Conservation (phyloP, 176 grass and related monocot genomes). For the Musa beccarii region DNA sequence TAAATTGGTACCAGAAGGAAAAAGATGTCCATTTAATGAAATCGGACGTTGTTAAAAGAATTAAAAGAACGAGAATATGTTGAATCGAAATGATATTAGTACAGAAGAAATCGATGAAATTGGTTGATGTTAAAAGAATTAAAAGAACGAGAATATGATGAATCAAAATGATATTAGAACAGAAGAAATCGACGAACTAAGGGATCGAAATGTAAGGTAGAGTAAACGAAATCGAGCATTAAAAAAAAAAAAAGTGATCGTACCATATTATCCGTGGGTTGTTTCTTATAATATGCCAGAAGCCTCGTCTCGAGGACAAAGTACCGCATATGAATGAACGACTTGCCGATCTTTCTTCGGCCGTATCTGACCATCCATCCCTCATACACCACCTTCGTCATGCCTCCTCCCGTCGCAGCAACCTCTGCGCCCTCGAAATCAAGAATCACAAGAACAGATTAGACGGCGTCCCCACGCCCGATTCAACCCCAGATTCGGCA, state of each 20-base stretch:
- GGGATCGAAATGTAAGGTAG: no score
- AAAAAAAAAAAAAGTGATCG: background rate
- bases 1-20: constrained; percentile 35
- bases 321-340: constrained; percentile 69
- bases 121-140: no score
- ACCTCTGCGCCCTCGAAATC: background rate
- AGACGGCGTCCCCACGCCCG: background rate
- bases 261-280: constrained; percentile 79
- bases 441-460: background rate
- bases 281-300: constrained; percentile 82
- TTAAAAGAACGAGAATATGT: background rate
- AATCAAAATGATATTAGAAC: background rate
- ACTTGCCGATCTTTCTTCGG: constrained; percentile 73
- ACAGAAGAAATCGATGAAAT: background rate
- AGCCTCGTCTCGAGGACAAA: constrained; percentile 60
- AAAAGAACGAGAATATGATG: background rate
- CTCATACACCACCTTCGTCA: constrained; percentile 36
- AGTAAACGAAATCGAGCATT: no score
- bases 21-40: background rate
- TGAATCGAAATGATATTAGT: no score
- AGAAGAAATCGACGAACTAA: background rate
- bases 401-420: constrained; percentile 11
- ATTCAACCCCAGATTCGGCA: background rate
- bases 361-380: constrained; percentile 86
- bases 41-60: no score